phyloP scores from a whole-genome alignment of 306 rosid genomes.

The Styphnolobium japonicum region DNA sequence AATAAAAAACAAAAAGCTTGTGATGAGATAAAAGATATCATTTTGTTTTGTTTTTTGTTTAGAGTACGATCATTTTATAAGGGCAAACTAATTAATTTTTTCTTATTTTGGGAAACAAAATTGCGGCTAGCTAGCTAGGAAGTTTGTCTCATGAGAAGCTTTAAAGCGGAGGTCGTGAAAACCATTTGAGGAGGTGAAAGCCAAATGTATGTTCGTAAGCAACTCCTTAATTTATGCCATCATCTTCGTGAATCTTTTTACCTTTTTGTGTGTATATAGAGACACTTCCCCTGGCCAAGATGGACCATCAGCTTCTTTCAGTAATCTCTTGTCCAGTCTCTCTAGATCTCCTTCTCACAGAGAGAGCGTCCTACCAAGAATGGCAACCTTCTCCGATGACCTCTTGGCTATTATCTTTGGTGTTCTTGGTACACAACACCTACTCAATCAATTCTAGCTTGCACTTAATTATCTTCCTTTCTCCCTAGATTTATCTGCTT shows the following conservation, averaged over 20 bases:
- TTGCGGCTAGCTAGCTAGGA: not conserved
- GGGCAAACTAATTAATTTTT: too few species aligned
- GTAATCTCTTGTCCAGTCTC: not conserved
- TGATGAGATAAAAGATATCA: too few species aligned
- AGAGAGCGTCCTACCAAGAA: slow-evolving; percentile 12
- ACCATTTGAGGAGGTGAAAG: not conserved
- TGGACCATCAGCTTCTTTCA: not conserved
- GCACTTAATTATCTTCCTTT: not conserved
- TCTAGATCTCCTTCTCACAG: not conserved
- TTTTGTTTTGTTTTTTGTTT: too few species aligned
- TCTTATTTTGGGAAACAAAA: too few species aligned
- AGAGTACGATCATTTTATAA: too few species aligned
- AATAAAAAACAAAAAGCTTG: too few species aligned
- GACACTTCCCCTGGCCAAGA: not conserved
- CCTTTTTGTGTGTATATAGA: not conserved
- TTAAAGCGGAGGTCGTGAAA: too few species aligned
- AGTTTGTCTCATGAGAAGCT: not conserved
- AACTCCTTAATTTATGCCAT: not conserved
- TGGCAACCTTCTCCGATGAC: slow-evolving; percentile 13
- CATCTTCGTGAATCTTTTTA: not conserved
- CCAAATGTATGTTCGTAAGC: not conserved
- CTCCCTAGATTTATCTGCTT: not conserved
- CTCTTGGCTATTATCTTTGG: slow-evolving; percentile 42
- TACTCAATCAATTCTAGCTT: not conserved
- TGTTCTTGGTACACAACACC: slow-evolving; percentile 34